Evolutionary conservation across 1,139 yeast genomes (phyloP).

Genomic region (Taphrina flavorubra): DNA sequence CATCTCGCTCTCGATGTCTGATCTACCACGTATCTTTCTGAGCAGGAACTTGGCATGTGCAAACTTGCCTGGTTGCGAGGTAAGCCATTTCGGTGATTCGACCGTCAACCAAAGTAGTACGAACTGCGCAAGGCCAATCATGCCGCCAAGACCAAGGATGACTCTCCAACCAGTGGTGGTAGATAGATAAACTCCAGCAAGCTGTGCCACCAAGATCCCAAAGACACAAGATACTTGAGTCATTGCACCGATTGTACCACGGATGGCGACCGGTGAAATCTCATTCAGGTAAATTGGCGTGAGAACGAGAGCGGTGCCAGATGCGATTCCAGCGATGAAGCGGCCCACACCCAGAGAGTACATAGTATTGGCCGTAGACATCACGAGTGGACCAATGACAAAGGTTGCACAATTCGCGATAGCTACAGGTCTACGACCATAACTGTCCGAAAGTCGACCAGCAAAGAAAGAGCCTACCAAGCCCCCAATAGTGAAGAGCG

Average conservation of each 20-base stretch:
- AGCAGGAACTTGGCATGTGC: conserved; percentile 54
- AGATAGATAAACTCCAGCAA: conserved; percentile 71
- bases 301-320: conserved; percentile 84
- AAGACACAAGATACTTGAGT: conserved; percentile 82
- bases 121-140: conserved; percentile 61
- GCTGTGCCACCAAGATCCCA: conserved; percentile 81
- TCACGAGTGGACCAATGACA: conserved; percentile 70
- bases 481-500: conserved; percentile 87
- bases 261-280: conserved; percentile 67
- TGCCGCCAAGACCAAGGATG: conserved; percentile 65
- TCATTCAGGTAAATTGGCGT: conserved; percentile 83
- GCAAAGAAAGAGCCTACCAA: conserved; percentile 75
- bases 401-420: conserved; percentile 63
- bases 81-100: conserved; percentile 88
- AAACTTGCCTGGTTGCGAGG: conserved; percentile 49
- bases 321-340: conserved; percentile 78
- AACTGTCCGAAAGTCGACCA: conserved; percentile 68
- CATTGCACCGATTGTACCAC: conserved; percentile 85
- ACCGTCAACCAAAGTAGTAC: conserved; percentile 58
- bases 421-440: conserved; percentile 69
- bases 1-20: conserved; percentile 49
- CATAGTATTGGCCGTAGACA: conserved; percentile 61
- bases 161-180: conserved; percentile 72
- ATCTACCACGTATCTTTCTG: conserved; percentile 50
- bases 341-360: conserved; percentile 67